A percentile compares a stretch with the other conserved stretches of the same genome.
Evolutionary conservation across 1,139 yeast genomes (phyloP).

Genomic region (Candida labiduridarum): DNA sequence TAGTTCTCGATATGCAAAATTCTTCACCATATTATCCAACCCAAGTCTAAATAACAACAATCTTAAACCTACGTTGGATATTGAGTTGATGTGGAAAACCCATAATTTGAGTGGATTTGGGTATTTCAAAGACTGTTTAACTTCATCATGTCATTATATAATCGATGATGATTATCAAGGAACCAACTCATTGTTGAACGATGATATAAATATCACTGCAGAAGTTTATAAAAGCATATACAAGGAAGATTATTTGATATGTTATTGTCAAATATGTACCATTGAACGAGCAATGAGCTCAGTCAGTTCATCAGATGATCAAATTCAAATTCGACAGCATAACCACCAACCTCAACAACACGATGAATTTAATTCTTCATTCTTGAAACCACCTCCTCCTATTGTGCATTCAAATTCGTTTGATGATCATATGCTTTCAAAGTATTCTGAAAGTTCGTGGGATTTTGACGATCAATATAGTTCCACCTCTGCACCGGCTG

Average conservation of each 20-base stretch:
- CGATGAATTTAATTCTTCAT: background rate
- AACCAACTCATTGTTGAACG: conserved; percentile 14
- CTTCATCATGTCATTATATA: conserved; percentile 9
- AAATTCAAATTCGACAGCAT: background rate
- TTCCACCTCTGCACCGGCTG: background rate
- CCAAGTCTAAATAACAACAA: conserved; percentile 7
- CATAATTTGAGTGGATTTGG: conserved; percentile 31
- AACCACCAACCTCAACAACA: background rate
- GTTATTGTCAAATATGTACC: conserved; percentile 20
- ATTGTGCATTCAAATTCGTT: background rate
- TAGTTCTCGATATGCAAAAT: conserved; percentile 27
- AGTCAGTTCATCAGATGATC: background rate
- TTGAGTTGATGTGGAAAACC: conserved; percentile 44
- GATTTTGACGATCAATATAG: background rate
- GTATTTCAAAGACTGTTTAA: conserved; percentile 25
- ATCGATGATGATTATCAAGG: conserved; percentile 20
- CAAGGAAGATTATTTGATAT: conserved; percentile 17
- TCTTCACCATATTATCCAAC: conserved; percentile 19
- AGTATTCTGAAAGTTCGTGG: background rate
- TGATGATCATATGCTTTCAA: background rate
- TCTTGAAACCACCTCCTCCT: background rate
- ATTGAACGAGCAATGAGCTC: conserved; percentile 7
- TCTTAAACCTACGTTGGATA: conserved; percentile 40
- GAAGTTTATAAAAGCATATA: conserved; percentile 13
- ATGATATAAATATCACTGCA: conserved; percentile 18